Conservation (phyloP, 2,329 filamentous ascomycete genomes). For the Pseudopithomyces maydicus region DNA sequence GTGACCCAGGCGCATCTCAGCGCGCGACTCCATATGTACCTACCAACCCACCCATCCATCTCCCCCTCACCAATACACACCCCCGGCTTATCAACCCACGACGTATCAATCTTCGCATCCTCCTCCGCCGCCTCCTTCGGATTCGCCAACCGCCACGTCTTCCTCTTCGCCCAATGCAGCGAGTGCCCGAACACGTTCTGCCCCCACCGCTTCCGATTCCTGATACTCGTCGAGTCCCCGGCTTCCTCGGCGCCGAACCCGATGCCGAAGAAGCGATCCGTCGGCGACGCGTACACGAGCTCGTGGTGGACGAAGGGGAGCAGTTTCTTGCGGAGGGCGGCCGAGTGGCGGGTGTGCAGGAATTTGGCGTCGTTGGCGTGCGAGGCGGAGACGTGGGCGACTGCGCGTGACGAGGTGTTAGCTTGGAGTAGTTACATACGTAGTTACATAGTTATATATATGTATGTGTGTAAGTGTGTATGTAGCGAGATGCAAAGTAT, state of each 20-base stretch:
- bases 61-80: too few relatives aligned
- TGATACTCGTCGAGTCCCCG: background rate
- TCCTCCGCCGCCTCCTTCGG: too few relatives aligned
- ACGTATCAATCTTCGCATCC: too few relatives aligned
- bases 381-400: background rate
- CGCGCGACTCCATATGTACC: too few relatives aligned
- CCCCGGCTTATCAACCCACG: too few relatives aligned
- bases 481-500: background rate
- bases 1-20: too few relatives aligned
- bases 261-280: constrained; percentile 6
- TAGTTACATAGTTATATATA: too few relatives aligned
- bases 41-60: too few relatives aligned
- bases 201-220: constrained; percentile 4
- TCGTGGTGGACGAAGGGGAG: constrained; percentile 4
- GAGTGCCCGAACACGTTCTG: constrained; percentile 5
- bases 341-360: background rate
- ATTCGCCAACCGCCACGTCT: background rate
- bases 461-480: background rate
- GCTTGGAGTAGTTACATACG: too few relatives aligned
- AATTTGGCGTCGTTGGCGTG: constrained; percentile 7
- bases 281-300: constrained; percentile 8
- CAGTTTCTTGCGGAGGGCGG: background rate
- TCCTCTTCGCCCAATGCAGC: background rate
- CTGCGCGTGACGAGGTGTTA: background rate
- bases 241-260: constrained; percentile 4